Base-by-base conservation (phyloP, 73 alveolate genomes). In the Symbiodinium pilosum region DNA sequence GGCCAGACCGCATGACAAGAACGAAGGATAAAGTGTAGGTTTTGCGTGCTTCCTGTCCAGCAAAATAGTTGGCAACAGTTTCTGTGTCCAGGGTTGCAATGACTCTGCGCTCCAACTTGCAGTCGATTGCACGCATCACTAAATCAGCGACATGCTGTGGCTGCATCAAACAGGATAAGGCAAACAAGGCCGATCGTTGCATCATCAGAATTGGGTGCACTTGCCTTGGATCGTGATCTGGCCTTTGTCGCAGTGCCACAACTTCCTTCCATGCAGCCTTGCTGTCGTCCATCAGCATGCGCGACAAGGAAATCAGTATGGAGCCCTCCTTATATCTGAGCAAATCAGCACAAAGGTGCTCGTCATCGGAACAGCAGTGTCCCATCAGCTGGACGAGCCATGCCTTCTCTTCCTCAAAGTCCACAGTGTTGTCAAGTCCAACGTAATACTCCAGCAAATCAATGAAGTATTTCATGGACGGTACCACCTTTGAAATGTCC, bases 251-350 rank as follows among this genome's bases (percentile, higher is more conserved):
- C 44, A 88, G 71, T 38, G 73, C 87, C 26, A 88, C 44, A 40
- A 88, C 95, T 40, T 88, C 95, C 43, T 88, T 88, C 95, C 95
- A 88, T 21, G 95, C 95, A 24, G 73, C 47, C 43, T 88, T 88
- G 95, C 95, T 88, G 9, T 88, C 95, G 30, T 88, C 95, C 95
- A 88, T 88, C 87, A 88, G 34, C 95, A 88, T 88, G 71, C 71
- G 43, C 30, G 95, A 88, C 47, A 88, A 32, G 24, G 87, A 59
- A 3, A 88, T 88, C 87, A 88, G 71, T 39, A 88, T 38, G 36
- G 95, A 88, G 1, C 95, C 95, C 86, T 88, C 95, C 54, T 64
- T 56, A 44, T 88, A 88, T 36, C 86, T 59, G 36, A 88, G 69
- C 44, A 88, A 71, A 44, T 88, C 95, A 16, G 95, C 95, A 64